Percentiles rank a stretch among this genome's conserved stretches.
Conservation (phyloP, 768 basidiomycete species). For the Trametes coccinea region DNA sequence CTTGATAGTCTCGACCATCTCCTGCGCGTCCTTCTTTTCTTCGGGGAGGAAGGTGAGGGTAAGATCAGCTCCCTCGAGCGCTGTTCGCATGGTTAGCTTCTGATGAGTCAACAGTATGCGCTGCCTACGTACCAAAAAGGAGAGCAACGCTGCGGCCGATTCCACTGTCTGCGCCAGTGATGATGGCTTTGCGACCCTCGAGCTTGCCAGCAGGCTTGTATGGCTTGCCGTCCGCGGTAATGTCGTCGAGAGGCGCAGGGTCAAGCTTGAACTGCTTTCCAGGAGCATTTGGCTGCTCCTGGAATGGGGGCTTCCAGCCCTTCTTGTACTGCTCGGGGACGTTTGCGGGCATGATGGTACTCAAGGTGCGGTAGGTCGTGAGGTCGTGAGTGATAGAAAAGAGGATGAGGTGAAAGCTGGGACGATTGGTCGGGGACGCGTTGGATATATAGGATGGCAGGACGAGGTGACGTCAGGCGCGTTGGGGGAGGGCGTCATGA, state of each 20-base stretch:
- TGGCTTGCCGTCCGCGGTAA: slow-evolving; percentile 44
- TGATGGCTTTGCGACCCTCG: slow-evolving; percentile 46
- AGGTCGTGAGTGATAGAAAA: not conserved
- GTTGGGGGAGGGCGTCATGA: slow-evolving; percentile 8
- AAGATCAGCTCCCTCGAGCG: slow-evolving; percentile 39
- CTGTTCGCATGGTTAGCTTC: slow-evolving; percentile 11
- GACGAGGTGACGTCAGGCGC: slow-evolving; percentile 13
- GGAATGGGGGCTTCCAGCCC: slow-evolving; percentile 36
- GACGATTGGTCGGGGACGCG: not conserved
- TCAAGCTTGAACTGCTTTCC: slow-evolving; percentile 35
- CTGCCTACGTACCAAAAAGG: slow-evolving; percentile 34
- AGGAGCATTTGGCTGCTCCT: slow-evolving; percentile 31
- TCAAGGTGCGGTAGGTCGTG: not conserved
- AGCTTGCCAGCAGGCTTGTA: slow-evolving; percentile 50
- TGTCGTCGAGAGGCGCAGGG: slow-evolving; percentile 41
- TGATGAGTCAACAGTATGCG: too few relatives aligned
- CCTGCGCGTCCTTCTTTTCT: slow-evolving; percentile 44
- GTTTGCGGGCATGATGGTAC: slow-evolving; percentile 8
- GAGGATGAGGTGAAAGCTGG: not conserved
- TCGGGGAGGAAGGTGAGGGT: slow-evolving; percentile 32
- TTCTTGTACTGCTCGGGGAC: slow-evolving; percentile 32
- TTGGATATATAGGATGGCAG: not conserved
- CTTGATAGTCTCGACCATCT: slow-evolving; percentile 38
- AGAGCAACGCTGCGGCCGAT: slow-evolving; percentile 47
- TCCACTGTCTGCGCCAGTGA: slow-evolving; percentile 53